Evolutionary conservation across 306 rosid species (phyloP), one percentile per base, ranked within the genome.

Genomic region (Hippophae tibetana): DNA sequence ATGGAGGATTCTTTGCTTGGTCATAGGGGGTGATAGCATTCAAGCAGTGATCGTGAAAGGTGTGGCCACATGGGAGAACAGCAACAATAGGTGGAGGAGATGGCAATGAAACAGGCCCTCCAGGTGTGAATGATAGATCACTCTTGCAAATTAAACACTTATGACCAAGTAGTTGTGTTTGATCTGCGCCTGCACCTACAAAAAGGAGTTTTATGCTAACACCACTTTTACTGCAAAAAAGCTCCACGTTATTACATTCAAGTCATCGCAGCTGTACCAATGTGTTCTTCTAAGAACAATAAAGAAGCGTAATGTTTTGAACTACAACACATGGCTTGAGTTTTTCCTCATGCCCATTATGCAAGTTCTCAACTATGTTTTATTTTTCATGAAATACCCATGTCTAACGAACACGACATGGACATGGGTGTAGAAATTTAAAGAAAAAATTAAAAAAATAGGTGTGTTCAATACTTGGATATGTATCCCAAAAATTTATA

Each of bases 21-120:
- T 68, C 77, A 31, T n/a, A 54, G 43, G 84, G 82, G 38, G 90
- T 86, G 47, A 83, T 81, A n/a, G 60, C 73, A 62, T 70, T 55
- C 78, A 86, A 79, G 73, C 90, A 86, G 40, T 65, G 47, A 10
- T 63, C 68, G 10, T 86, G 95, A 69, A 86, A 86, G 62, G 81
- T 76, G 74, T 86, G 95, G 55, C 85, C 69, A 43, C 95, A 86
- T 0, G 95, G 67, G 48, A 86, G 75, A 70, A 86, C 69, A 10
- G 82, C 87, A 31, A 43, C 73, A 1, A 59, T 48, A 2, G 90
- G 87, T 7, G 59, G 71, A 42, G 3, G 8, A 44, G 47, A 38
- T 56, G 84, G 82, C 54, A 69, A 47, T 12, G 13, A 69, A 49
- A 70, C 60, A 5, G 78, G 78, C 10, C 85, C 87, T 55, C 74